Percentiles rank a stretch among this genome's conserved stretches.
These are phyloP conservation scores for Ceratonia siliqua DNA, from an alignment of 306 rosid species.

Conservation along the genomic window DNA sequence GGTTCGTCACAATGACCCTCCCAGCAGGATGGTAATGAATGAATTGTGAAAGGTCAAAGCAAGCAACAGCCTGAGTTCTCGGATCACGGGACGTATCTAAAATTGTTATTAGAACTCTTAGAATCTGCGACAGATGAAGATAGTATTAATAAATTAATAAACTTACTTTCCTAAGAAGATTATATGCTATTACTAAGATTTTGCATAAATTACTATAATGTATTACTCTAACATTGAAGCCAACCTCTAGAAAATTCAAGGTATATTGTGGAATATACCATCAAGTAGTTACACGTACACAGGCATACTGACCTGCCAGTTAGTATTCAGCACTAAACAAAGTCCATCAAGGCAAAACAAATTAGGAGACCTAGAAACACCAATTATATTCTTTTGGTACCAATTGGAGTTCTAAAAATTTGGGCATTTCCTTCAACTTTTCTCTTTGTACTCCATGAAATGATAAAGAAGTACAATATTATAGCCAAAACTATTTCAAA, in stretches of 20 bases:
- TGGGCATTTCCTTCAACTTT: background rate
- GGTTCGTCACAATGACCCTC: conserved; percentile 83
- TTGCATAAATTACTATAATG: background rate
- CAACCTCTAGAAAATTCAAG: background rate
- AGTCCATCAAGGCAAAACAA: conserved; percentile 14
- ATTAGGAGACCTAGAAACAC: background rate
- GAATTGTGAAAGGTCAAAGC: conserved; percentile 93
- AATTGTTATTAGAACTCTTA: conserved; percentile 86
- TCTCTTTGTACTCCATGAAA: background rate
- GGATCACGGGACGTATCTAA: conserved; percentile 86
- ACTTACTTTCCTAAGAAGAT: background rate
- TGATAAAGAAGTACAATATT: background rate
- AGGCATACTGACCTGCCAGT: background rate
- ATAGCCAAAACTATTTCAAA: conserved; percentile 1
- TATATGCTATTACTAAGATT: background rate
- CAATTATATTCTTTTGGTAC: background rate
- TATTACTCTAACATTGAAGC: background rate
- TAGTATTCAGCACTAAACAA: background rate
- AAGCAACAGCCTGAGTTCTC: conserved; percentile 84
- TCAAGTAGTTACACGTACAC: background rate
- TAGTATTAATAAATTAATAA: conserved; percentile 23
- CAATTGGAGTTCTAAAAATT: background rate
- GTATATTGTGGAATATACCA: background rate
- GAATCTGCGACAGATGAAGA: conserved; percentile 61
- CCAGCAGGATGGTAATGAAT: conserved; percentile 87